Evolutionary conservation across 2,329 filamentous ascomycete species (phyloP).

Genomic region (Pyrenophora tritici-repentis): DNA sequence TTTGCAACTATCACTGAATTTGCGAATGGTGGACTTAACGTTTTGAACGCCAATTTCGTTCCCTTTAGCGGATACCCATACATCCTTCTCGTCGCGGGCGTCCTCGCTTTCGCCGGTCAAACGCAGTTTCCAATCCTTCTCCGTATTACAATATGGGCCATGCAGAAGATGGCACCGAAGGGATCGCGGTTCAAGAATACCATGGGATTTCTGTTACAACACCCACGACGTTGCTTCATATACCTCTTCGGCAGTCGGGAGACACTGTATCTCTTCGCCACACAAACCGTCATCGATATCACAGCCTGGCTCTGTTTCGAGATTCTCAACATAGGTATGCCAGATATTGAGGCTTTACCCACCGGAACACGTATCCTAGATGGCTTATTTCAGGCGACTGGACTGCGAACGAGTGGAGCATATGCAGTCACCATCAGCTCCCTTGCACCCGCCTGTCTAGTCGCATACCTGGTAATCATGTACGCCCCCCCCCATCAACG

Average conservation of each 20-base stretch:
- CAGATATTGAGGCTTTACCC: slow-evolving; percentile 58
- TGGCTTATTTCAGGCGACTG: slow-evolving; percentile 67
- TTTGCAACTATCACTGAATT: slow-evolving; percentile 58
- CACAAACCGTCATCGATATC: slow-evolving; percentile 64
- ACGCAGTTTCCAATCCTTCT: slow-evolving; percentile 64
- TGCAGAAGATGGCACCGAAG: slow-evolving; percentile 54
- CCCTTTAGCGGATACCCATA: slow-evolving; percentile 59
- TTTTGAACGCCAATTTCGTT: slow-evolving; percentile 64
- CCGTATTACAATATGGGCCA: slow-evolving; percentile 62
- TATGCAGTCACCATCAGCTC: slow-evolving; percentile 66
- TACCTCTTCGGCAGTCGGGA: slow-evolving; percentile 67
- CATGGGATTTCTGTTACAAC: slow-evolving; percentile 63
- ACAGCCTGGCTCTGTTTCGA: slow-evolving; percentile 70
- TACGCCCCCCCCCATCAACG: slow-evolving; percentile 31
- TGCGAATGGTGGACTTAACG: slow-evolving; percentile 59
- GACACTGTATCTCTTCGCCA: slow-evolving; percentile 69
- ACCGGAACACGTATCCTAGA: slow-evolving; percentile 62
- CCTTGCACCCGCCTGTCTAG: slow-evolving; percentile 61
- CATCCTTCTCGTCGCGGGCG: slow-evolving; percentile 55
- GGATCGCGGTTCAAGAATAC: slow-evolving; percentile 51
- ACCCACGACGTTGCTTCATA: slow-evolving; percentile 67
- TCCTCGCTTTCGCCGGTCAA: slow-evolving; percentile 59
- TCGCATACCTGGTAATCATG: slow-evolving; percentile 68
- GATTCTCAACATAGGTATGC: slow-evolving; percentile 67
- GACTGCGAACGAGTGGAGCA: slow-evolving; percentile 67